Conservation (phyloP, 1,284 basidiomycete species). For the Cerioporus squamosus region DNA sequence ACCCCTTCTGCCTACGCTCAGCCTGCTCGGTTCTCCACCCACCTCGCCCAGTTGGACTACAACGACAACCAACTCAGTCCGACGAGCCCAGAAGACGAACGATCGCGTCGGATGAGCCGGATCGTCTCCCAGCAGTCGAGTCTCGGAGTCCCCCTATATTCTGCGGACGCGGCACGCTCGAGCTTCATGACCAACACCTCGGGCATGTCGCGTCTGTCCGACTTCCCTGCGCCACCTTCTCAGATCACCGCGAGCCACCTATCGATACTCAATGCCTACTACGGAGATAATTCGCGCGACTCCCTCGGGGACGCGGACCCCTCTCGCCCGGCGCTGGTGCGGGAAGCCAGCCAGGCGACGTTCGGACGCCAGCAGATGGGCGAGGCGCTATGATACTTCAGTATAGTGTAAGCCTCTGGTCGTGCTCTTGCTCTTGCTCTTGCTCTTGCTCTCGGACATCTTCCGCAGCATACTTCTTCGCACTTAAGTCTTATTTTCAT, state of each 20-base stretch:
- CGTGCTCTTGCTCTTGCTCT: not conserved
- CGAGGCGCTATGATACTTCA: conserved; percentile 28
- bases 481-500: not conserved
- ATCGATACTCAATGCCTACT: conserved; percentile 29
- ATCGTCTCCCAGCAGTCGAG: conserved; percentile 36
- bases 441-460: not conserved
- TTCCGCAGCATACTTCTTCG: too few species aligned
- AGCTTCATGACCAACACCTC: conserved; percentile 71
- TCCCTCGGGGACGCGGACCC: conserved; percentile 13
- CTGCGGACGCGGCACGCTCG: conserved; percentile 53
- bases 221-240: conserved; percentile 68
- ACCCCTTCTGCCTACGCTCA: conserved; percentile 51
- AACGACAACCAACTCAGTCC: conserved; percentile 18
- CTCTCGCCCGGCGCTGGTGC: conserved; percentile 23
- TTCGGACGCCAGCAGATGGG: conserved; percentile 32
- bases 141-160: conserved; percentile 43
- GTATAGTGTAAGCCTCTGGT: too few species aligned
- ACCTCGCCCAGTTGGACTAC: conserved; percentile 32
- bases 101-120: conserved; percentile 1
- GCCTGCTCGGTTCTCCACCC: conserved; percentile 47
- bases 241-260: conserved; percentile 26
- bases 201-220: conserved; percentile 64
- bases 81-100: conserved; percentile 5
- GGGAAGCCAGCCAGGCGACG: conserved; percentile 32
- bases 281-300: conserved; percentile 19